Base-by-base conservation (phyloP, 2,329 filamentous ascomycete species). In the Furcasterigmium sp. region DNA sequence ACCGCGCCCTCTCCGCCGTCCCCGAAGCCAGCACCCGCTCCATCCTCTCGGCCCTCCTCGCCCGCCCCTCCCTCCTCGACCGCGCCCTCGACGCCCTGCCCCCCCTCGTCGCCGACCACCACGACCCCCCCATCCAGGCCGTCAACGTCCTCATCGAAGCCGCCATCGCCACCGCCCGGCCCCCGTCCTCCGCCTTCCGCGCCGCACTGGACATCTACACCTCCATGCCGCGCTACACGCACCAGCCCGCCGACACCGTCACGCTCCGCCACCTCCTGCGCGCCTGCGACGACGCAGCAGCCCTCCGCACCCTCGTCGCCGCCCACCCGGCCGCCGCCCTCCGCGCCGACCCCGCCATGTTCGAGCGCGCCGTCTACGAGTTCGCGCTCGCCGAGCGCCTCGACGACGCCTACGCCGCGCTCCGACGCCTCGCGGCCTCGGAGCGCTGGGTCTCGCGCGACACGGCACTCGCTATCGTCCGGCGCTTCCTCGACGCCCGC, bases 11-110 rank as follows among this genome's bases (percentile, higher is more conserved):
- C 5, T 58, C 84, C 5, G 59, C 73, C 30, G 71, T 80, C 3
- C 75, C 78, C 26, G 58, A 72, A 4, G 75, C 69, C 13, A 84
- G 78, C 43, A 89, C 85, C 3, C 72, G 82, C 14, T 64, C 78
- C 3, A 67, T 96, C 18, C 82, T 76, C 52, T 56, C 60, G 4
- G 66, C 76, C 45, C 68, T 94, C 34, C 65, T 65, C 30, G 56
- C 67, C 30, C 63, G 71, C 2, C 62, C 70, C 0, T 55, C 58
- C 0, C 67, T 76, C 4, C 64, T 78, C 1, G 58, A 69, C 14
- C 61, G 73, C 30, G 77, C 80, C 3, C 76, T 85, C 56, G 53
- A 60, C 3, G 65, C 74, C 2, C 70, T 95, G 11, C 69, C 77
- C 39, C 58, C 69, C 1, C 65, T 90, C 43, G 50, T 54, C n/a